phyloP scores from a whole-genome alignment of 257 asterid genomes.

The Asclepias syriaca region DNA sequence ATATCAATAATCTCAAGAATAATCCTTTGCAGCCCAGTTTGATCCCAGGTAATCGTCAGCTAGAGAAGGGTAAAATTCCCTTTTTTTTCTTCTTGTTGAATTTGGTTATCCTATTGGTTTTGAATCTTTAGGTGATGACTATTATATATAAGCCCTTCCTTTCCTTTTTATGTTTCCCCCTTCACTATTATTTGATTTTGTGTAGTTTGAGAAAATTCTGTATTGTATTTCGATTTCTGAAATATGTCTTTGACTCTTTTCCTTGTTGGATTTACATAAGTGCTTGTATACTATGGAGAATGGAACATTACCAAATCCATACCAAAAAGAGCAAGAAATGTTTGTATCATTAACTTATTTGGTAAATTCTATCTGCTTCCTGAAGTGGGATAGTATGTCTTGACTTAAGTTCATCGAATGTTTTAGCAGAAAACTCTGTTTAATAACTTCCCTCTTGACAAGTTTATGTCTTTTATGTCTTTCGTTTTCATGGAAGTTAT shows the following conservation, averaged over 20 bases:
- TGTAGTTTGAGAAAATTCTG: background rate
- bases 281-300: background rate
- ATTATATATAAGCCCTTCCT: background rate
- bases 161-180: background rate
- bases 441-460: background rate
- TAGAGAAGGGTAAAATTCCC: conserved; percentile 44
- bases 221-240: background rate
- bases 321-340: background rate
- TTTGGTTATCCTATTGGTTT: background rate
- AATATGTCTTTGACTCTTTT: background rate
- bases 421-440: background rate
- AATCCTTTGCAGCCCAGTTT: conserved; percentile 26
- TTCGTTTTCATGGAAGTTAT: background rate
- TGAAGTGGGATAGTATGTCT: background rate
- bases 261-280: background rate
- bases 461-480: background rate
- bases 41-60: conserved; percentile 32
- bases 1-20: conserved; percentile 66
- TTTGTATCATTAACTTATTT: background rate
- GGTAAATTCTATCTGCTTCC: background rate
- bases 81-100: conserved; percentile 3
- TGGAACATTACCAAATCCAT: background rate
- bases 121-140: background rate
- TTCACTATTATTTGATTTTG: background rate
- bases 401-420: background rate